These are phyloP conservation scores for Mrakia blollopis DNA, from an alignment of 768 basidiomycete genomes.

Conservation along the genomic window DNA sequence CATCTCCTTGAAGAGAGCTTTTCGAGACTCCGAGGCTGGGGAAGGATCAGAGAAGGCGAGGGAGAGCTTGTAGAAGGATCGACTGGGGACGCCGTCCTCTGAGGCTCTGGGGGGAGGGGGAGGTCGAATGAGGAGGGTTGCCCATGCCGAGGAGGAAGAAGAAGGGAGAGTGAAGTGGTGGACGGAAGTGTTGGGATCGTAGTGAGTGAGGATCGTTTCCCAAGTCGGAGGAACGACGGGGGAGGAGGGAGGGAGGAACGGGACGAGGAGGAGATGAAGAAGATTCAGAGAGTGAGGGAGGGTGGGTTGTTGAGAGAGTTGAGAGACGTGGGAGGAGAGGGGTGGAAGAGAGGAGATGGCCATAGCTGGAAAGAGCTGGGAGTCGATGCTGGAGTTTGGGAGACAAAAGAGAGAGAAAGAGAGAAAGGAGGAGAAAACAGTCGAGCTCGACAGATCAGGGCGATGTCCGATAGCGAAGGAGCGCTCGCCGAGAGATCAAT, in stretches of 20 bases:
- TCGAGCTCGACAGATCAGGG: not conserved
- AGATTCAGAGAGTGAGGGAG: constrained; percentile 21
- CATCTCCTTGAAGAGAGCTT: not conserved
- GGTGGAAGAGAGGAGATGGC: not conserved
- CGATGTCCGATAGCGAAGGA: not conserved
- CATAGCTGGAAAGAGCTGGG: not conserved
- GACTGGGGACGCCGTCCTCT: not conserved
- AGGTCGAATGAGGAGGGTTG: constrained; percentile 6
- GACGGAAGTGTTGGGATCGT: not conserved
- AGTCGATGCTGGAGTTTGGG: not conserved
- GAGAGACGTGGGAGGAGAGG: not conserved
- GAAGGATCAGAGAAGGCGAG: constrained; percentile 17
- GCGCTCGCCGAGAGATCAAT: not conserved
- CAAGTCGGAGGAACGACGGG: not conserved
- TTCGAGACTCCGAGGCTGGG: not conserved
- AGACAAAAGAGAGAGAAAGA: not conserved
- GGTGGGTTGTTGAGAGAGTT: constrained; percentile 14
- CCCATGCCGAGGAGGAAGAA: not conserved
- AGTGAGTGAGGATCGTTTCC: constrained; percentile 7
- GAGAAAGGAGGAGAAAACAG: not conserved
- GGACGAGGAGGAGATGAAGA: constrained; percentile 16
- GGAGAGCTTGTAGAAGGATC: constrained; percentile 2
- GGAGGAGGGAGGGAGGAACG: constrained; percentile 13
- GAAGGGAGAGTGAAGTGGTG: not conserved
- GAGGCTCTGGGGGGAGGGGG: not conserved